Evolutionary conservation across 1,284 basidiomycete genomes (phyloP).

Genomic region (Apiotrichum domesticum): DNA sequence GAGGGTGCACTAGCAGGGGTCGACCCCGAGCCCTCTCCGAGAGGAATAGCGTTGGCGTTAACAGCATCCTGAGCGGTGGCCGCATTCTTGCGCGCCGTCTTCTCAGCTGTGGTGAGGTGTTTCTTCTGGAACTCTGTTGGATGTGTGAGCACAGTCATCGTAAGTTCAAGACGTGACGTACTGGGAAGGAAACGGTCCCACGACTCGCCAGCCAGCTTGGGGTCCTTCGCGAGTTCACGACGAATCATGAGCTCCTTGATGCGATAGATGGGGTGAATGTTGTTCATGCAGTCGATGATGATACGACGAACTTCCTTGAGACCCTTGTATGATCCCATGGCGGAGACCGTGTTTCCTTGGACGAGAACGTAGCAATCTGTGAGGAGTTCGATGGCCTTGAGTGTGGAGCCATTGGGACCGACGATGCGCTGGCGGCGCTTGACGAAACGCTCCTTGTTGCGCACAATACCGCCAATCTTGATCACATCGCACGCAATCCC

Average conservation of each 20-base stretch:
- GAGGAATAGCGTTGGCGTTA: constrained; percentile 19
- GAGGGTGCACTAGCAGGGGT: constrained; percentile 4
- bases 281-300: constrained; percentile 97
- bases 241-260: constrained; percentile 99
- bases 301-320: constrained; percentile 94
- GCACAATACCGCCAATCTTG: constrained; percentile 88
- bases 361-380: constrained; percentile 97
- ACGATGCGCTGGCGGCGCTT: constrained; percentile 95
- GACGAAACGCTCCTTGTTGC: constrained; percentile 96
- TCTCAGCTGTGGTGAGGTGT: constrained; percentile 85
- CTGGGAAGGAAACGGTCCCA: constrained; percentile 97
- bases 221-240: constrained; percentile 95
- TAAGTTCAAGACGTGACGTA: constrained; percentile 21
- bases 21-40: constrained; percentile 9
- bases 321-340: constrained; percentile 93
- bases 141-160: neutral
- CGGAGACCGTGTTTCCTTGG: constrained; percentile 95
- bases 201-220: constrained; percentile 84
- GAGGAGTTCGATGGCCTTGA: constrained; percentile 97
- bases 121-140: constrained; percentile 72
- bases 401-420: constrained; percentile 89
- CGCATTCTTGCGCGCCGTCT: constrained; percentile 80
- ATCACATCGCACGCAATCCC: constrained; percentile 92
- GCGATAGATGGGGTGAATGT: constrained; percentile 97
- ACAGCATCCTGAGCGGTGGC: constrained; percentile 23